Conservation (phyloP, 2,329 filamentous ascomycete species). For the Amesomyces nigricolor region DNA sequence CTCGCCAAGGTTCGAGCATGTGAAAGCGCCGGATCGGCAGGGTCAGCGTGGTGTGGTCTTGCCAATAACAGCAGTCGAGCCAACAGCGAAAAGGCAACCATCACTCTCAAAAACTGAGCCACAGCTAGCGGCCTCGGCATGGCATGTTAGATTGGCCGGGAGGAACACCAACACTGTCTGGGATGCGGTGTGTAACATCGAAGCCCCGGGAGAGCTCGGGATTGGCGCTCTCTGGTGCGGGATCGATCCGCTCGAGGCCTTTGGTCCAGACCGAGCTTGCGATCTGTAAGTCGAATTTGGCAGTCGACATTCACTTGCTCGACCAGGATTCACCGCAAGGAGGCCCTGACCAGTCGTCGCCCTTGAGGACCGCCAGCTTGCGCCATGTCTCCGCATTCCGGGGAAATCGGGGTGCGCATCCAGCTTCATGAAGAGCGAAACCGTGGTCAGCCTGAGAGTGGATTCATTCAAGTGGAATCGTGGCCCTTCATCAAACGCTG, state of each 20-base stretch:
- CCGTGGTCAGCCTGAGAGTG: not conserved
- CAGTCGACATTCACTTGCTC: not conserved
- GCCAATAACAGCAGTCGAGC: not conserved
- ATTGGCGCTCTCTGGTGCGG: not conserved
- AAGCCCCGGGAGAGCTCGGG: not conserved
- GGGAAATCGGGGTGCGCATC: slow-evolving; percentile 9
- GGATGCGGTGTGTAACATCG: not conserved
- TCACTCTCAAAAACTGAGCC: not conserved
- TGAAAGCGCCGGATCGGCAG: slow-evolving; percentile 15
- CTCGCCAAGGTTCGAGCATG: slow-evolving; percentile 8
- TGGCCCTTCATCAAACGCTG: too few relatives aligned
- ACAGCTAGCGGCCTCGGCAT: slow-evolving; percentile 2
- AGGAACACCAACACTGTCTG: not conserved
- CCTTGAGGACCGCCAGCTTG: too few relatives aligned
- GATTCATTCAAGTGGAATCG: too few relatives aligned
- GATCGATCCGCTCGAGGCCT: slow-evolving; percentile 2
- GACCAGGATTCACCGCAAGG: not conserved
- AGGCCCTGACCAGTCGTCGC: too few relatives aligned
- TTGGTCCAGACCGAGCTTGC: slow-evolving; percentile 1
- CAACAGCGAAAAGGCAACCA: not conserved
- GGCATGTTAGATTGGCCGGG: not conserved
- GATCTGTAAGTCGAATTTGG: not conserved
- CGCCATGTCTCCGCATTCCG: not conserved
- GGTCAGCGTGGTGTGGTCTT: slow-evolving; percentile 8
- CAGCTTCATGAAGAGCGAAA: not conserved